A percentile compares a stretch with the other conserved stretches of the same genome.
These are phyloP conservation scores for Saturnispora besseyi DNA, from an alignment of 805 yeast species.

Conservation along the genomic window DNA sequence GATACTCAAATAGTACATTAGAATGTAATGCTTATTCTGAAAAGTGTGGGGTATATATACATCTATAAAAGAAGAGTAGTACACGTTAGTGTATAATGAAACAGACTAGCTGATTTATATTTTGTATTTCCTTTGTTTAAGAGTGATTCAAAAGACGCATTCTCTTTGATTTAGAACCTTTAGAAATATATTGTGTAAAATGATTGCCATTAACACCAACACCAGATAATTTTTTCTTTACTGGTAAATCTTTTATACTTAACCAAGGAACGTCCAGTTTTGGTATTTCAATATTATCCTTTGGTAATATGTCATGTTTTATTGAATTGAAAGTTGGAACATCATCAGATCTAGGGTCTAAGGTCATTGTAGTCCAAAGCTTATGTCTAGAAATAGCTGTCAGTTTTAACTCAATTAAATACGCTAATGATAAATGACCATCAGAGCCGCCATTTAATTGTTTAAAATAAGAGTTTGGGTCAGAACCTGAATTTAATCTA, in stretches of 20 bases:
- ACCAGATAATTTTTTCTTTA: slow-evolving; percentile 1
- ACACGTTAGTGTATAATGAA: not conserved
- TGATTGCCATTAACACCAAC: slow-evolving; percentile 5
- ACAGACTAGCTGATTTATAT: not conserved
- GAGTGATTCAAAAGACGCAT: not conserved
- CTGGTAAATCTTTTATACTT: slow-evolving; percentile 6
- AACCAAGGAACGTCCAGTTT: slow-evolving; percentile 11
- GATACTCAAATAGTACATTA: not conserved
- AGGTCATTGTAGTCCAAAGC: slow-evolving; percentile 43
- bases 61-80: not conserved
- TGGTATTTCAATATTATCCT: not conserved
- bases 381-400: slow-evolving; percentile 38
- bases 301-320: slow-evolving; percentile 3
- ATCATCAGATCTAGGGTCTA: slow-evolving; percentile 41
- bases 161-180: slow-evolving; percentile 8
- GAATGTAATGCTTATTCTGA: not conserved
- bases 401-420: slow-evolving; percentile 21
- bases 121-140: not conserved
- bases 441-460: not conserved
- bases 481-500: not conserved
- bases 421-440: not conserved
- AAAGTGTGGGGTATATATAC: not conserved
- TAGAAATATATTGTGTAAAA: slow-evolving; percentile 8
- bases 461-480: not conserved
- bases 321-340: slow-evolving; percentile 8